These are phyloP conservation scores for Anisogramma anomala DNA, from an alignment of 2,329 filamentous ascomycete species.

Conservation along the genomic window DNA sequence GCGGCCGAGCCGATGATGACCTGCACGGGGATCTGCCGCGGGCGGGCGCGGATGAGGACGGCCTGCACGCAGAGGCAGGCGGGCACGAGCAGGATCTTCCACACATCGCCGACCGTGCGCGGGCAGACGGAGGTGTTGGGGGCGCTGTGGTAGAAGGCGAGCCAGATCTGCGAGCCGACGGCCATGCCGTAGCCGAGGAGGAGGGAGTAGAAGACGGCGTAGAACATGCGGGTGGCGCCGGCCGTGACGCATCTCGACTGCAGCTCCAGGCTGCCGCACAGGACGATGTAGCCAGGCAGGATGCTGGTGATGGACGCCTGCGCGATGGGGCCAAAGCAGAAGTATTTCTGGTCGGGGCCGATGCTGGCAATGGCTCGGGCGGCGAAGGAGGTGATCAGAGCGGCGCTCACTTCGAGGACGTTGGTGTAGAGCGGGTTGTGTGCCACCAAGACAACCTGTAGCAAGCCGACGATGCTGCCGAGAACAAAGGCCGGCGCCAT, in stretches of 20 bases:
- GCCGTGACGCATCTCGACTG: conserved; percentile 9
- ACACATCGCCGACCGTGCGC: conserved; percentile 19
- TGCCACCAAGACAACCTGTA: conserved; percentile 5
- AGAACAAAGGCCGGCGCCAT: conserved; percentile 7
- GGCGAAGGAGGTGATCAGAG: conserved; percentile 6
- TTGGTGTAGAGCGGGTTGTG: conserved; percentile 9
- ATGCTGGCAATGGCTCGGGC: conserved; percentile 8
- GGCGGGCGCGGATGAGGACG: conserved; percentile 8
- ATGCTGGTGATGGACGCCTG: conserved; percentile 8
- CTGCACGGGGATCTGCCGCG: conserved; percentile 10
- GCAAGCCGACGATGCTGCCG: conserved; percentile 4
- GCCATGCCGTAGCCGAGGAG: conserved; percentile 8
- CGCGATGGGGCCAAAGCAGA: conserved; percentile 8
- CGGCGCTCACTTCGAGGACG: conserved; percentile 8
- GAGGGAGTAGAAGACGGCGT: conserved; percentile 7
- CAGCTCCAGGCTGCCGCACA: conserved; percentile 7
- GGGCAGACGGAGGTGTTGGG: conserved; percentile 21
- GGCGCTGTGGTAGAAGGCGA: conserved; percentile 21
- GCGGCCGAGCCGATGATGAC: conserved; percentile 11
- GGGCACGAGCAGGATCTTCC: conserved; percentile 55
- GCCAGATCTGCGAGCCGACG: conserved; percentile 24
- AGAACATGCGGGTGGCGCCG: conserved; percentile 8
- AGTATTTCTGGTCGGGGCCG: background rate
- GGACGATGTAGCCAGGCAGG: conserved; percentile 6
- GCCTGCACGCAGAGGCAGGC: conserved; percentile 47